These are phyloP conservation scores for Pythium dissimile DNA, from an alignment of 352 stramenopile genomes.

Conservation along the genomic window DNA sequence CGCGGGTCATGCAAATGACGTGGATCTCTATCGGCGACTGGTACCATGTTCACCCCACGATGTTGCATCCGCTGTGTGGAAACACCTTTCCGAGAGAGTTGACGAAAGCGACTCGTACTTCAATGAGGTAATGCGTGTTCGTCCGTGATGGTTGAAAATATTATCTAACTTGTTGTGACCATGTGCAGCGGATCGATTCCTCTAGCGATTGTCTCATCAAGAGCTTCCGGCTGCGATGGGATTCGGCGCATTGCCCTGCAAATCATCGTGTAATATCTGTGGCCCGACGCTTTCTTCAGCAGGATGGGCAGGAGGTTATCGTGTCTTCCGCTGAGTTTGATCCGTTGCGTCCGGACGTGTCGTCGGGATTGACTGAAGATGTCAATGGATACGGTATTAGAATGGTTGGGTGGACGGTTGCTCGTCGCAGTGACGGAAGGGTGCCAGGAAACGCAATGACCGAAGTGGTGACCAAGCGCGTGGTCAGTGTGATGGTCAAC, in stretches of 20 bases:
- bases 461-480: not conserved
- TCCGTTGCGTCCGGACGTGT: not conserved
- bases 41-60: not conserved
- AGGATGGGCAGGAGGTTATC: not conserved
- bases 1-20: not conserved
- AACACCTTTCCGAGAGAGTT: not conserved
- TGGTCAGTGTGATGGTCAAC: not conserved
- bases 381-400: not conserved
- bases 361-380: too few species aligned
- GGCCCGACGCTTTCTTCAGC: not conserved
- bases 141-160: not conserved
- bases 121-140: not conserved
- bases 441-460: not conserved
- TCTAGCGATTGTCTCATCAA: conserved; percentile 3
- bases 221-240: conserved; percentile 4
- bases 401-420: conserved; percentile 1
- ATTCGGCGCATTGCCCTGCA: not conserved
- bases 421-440: not conserved
- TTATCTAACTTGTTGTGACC: not conserved
- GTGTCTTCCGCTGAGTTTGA: conserved; percentile 7
- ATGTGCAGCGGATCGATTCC: conserved; percentile 1
- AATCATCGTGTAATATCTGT: conserved; percentile 6
- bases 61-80: not conserved
- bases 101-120: not conserved
- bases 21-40: not conserved